These are phyloP conservation scores for Neofusicoccum kwambonambiense DNA, from an alignment of 2,329 filamentous ascomycete genomes.

Conservation along the genomic window DNA sequence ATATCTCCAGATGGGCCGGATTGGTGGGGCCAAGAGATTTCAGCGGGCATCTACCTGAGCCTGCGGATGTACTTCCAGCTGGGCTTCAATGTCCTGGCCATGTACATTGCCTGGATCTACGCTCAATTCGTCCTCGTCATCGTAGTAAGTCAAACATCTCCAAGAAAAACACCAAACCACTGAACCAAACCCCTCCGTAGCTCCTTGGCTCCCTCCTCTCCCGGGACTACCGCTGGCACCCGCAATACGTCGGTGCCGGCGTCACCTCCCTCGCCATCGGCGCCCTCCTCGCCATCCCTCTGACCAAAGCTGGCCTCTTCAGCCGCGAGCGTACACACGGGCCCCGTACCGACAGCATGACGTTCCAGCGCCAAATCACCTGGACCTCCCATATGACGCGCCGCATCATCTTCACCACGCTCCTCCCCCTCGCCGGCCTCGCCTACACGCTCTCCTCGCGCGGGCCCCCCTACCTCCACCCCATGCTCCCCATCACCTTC, in stretches of 20 bases:
- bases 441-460: constrained; percentile 66
- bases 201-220: constrained; percentile 70
- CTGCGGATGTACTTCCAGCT: constrained; percentile 71
- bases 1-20: constrained; percentile 67
- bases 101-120: constrained; percentile 77
- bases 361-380: constrained; percentile 60
- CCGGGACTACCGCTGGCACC: constrained; percentile 62
- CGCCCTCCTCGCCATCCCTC: constrained; percentile 67
- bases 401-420: constrained; percentile 64
- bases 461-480: constrained; percentile 57
- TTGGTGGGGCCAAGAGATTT: constrained; percentile 76
- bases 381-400: constrained; percentile 74
- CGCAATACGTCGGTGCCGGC: constrained; percentile 65
- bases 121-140: constrained; percentile 73
- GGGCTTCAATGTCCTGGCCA: constrained; percentile 67
- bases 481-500: constrained; percentile 65
- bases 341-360: constrained; percentile 65
- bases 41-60: constrained; percentile 66
- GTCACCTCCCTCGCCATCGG: constrained; percentile 67
- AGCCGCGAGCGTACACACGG: constrained; percentile 62
- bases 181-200: constrained; percentile 32
- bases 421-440: constrained; percentile 65
- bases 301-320: constrained; percentile 70
- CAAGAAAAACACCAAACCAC: background rate
- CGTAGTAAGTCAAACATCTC: constrained; percentile 48